phyloP scores from a whole-genome alignment of 73 alveolate genomes.

The Paramecium biaurelia region DNA sequence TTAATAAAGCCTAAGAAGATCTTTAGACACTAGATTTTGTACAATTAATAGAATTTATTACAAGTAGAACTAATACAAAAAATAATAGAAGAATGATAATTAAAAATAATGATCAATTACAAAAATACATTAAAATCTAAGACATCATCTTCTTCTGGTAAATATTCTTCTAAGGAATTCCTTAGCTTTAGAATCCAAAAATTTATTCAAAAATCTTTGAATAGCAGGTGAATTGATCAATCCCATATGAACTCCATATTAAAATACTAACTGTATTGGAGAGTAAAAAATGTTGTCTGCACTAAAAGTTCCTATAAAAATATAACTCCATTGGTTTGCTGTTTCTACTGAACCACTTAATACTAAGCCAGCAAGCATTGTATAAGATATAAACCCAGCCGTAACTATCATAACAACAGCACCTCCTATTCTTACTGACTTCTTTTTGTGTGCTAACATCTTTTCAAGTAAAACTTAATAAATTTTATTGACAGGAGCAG shows the following conservation, averaged over 20 bases:
- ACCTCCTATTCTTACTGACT: not conserved
- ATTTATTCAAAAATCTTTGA: not conserved
- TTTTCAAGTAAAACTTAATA: not conserved
- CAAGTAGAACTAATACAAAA: too few relatives aligned
- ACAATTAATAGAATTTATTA: too few relatives aligned
- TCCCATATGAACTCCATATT: not conserved
- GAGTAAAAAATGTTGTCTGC: not conserved
- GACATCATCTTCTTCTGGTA: not conserved
- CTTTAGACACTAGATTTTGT: too few relatives aligned
- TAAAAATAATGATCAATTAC: not conserved
- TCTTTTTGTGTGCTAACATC: not conserved
- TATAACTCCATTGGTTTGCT: conserved; percentile 3
- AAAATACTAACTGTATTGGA: not conserved
- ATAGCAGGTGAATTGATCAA: not conserved
- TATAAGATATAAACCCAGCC: not conserved
- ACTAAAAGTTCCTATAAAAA: not conserved
- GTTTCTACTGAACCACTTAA: not conserved
- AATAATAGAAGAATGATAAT: not conserved
- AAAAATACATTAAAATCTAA: conserved; percentile 87
- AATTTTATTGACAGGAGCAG: conserved; percentile 29
- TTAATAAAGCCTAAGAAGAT: too few relatives aligned
- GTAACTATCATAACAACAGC: not conserved
- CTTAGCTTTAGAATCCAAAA: not conserved
- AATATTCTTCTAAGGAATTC: not conserved
- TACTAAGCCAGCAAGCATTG: not conserved